phyloP scores from a whole-genome alignment of 1,139 yeast species.

The Candida sp. region DNA sequence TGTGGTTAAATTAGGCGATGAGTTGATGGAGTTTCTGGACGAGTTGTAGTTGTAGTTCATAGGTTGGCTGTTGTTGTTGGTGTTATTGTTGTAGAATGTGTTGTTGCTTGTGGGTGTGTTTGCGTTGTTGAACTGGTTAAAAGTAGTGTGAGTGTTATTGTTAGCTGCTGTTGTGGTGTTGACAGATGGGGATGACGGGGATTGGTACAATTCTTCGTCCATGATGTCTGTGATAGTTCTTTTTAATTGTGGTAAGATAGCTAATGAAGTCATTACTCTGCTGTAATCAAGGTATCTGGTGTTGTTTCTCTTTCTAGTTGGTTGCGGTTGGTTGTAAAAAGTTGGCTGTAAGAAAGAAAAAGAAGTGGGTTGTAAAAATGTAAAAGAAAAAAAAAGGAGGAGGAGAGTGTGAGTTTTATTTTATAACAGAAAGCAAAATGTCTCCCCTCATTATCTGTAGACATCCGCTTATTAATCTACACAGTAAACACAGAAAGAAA shows the following conservation, averaged over 20 bases:
- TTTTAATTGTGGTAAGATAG: slow-evolving; percentile 50
- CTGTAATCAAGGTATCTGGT: background rate
- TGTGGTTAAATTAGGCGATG: slow-evolving; percentile 22
- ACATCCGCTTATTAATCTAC: background rate
- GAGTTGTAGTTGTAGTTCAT: slow-evolving; percentile 10
- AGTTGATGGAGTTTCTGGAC: slow-evolving; percentile 16
- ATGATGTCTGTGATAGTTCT: slow-evolving; percentile 62
- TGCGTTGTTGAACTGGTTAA: background rate
- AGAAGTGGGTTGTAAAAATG: slow-evolving; percentile 1
- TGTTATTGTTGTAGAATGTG: slow-evolving; percentile 3
- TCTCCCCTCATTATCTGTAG: background rate
- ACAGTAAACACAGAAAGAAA: too few species aligned
- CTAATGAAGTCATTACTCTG: slow-evolving; percentile 46
- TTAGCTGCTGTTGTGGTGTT: slow-evolving; percentile 7
- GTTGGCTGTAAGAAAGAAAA: slow-evolving; percentile 1
- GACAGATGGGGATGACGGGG: slow-evolving; percentile 32
- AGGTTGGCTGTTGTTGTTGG: slow-evolving; percentile 11
- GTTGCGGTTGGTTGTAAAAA: background rate
- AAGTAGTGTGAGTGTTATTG: background rate
- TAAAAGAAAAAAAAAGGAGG: background rate
- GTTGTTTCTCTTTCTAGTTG: too few species aligned
- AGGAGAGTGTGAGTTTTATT: background rate
- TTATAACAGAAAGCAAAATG: background rate
- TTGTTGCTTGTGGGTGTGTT: background rate
- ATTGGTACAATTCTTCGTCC: slow-evolving; percentile 68